Evolutionary conservation across 495 filamentous ascomycete species (phyloP).

Genomic region (Talaromyces stipitatus): DNA sequence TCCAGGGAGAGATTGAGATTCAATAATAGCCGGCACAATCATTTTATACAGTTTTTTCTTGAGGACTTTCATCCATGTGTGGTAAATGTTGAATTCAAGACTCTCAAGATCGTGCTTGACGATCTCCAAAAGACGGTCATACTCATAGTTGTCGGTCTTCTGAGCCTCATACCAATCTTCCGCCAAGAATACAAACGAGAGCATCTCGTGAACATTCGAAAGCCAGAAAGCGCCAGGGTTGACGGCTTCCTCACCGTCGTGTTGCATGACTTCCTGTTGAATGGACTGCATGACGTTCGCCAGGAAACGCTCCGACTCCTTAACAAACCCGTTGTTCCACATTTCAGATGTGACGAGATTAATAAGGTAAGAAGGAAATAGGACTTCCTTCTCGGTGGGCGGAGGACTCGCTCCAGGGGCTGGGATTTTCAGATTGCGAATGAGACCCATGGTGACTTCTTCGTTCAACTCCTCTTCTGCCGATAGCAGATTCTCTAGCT

Average conservation of each 20-base stretch:
- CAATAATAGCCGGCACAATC: slow-evolving; percentile 98
- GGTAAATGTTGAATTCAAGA: slow-evolving; percentile 99
- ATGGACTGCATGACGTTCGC: slow-evolving; percentile 99
- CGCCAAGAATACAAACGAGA: slow-evolving; percentile 97
- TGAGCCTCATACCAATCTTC: slow-evolving; percentile 99
- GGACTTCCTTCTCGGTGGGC: slow-evolving; percentile 93
- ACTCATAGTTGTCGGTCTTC: slow-evolving; percentile 98
- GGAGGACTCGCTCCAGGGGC: slow-evolving; percentile 73
- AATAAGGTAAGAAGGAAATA: slow-evolving; percentile 98
- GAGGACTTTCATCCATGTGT: slow-evolving; percentile 99
- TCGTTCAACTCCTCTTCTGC: slow-evolving; percentile 95
- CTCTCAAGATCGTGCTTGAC: slow-evolving; percentile 98
- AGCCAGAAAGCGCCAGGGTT: slow-evolving; percentile 98
- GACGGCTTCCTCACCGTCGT: slow-evolving; percentile 94
- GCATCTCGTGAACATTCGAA: slow-evolving; percentile 99
- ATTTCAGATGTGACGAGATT: slow-evolving; percentile 99
- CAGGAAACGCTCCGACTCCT: slow-evolving; percentile 97
- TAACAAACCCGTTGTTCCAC: slow-evolving; percentile 99
- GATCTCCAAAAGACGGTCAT: slow-evolving; percentile 94
- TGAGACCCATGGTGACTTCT: slow-evolving; percentile 91
- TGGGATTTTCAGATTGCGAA: slow-evolving; percentile 93
- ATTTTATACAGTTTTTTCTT: slow-evolving; percentile 99
- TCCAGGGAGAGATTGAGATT: slow-evolving; percentile 94
- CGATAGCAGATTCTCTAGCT: slow-evolving; percentile 86
- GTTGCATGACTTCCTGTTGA: slow-evolving; percentile 98